phyloP scores from a whole-genome alignment of 305 asterid genomes.

The Rubia tinctorum region DNA sequence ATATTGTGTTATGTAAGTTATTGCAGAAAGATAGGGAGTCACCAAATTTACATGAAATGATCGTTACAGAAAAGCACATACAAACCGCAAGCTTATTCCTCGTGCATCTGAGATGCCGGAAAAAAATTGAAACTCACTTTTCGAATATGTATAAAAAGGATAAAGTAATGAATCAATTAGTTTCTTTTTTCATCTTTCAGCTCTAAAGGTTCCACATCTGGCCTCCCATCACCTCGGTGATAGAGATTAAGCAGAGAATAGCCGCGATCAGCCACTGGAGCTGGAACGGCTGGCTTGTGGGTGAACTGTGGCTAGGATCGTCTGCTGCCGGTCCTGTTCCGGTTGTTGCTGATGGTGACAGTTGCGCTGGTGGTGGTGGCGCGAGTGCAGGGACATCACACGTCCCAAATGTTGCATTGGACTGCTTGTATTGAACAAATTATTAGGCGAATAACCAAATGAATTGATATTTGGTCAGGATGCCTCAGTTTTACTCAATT shows the following conservation, averaged over 20 bases:
- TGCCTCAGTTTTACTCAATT: too few species aligned
- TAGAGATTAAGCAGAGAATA: conserved; percentile 25
- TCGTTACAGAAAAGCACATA: not conserved
- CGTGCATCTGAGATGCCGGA: not conserved
- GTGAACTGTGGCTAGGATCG: conserved; percentile 33
- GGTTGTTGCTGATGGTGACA: conserved; percentile 18
- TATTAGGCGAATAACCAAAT: not conserved
- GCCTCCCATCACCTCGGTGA: conserved; percentile 18
- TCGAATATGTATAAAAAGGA: not conserved
- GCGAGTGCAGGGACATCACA: conserved; percentile 72
- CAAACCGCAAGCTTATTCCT: not conserved
- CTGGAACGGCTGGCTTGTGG: conserved; percentile 23
- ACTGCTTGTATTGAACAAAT: conserved; percentile 35
- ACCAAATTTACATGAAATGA: conserved; percentile 8
- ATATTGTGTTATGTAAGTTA: conserved; percentile 8
- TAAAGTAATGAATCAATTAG: not conserved
- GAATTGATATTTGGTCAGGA: not conserved
- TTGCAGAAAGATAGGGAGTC: not conserved
- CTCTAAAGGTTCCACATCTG: not conserved
- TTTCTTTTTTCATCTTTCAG: not conserved
- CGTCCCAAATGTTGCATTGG: conserved; percentile 47
- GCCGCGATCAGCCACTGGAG: conserved; percentile 38
- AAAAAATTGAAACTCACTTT: not conserved
- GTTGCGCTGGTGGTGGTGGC: conserved; percentile 86
- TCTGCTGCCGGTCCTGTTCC: not conserved